phyloP scores from a whole-genome alignment of 306 rosid genomes.

The Quercus ilex region DNA sequence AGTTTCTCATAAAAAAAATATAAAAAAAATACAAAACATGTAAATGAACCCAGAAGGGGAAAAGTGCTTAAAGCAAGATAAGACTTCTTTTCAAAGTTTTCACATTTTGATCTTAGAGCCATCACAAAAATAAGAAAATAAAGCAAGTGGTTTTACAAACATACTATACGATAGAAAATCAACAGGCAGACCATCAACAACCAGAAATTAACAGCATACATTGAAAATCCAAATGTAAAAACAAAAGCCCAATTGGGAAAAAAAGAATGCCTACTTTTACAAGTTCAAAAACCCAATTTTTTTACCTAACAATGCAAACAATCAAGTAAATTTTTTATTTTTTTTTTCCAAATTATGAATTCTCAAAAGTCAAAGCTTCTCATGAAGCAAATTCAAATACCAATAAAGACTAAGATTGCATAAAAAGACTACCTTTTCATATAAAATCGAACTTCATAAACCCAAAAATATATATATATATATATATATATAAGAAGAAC shows the following conservation, averaged over 20 bases:
- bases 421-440: neutral
- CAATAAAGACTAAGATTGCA: neutral
- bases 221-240: neutral
- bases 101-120: neutral
- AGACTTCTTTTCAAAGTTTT: neutral
- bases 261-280: no score
- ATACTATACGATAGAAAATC: neutral
- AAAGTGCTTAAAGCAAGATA: neutral
- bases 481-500: neutral
- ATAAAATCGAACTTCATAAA: neutral
- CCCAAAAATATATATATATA: neutral
- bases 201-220: neutral
- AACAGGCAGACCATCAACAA: neutral
- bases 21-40: neutral
- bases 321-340: neutral
- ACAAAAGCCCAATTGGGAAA: neutral
- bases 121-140: neutral
- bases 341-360: neutral
- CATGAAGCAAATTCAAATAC: neutral
- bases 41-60: neutral
- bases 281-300: neutral
- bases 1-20: neutral
- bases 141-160: neutral
- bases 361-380: neutral
- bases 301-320: neutral